Conservation (phyloP, 2,329 filamentous ascomycete genomes). For the Dothiorella sarmentorum region DNA sequence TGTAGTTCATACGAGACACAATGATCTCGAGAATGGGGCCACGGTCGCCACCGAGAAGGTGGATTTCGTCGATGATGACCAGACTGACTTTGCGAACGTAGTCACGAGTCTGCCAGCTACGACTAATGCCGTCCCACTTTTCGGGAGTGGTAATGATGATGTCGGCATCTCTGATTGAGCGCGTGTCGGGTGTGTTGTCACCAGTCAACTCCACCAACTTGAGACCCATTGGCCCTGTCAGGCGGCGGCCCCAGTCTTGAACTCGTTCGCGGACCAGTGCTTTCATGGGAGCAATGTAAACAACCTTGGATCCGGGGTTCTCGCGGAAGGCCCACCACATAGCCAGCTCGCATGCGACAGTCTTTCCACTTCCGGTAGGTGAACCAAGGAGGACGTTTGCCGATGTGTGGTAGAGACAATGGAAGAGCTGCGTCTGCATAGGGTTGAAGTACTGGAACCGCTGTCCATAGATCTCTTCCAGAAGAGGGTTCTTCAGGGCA, state of each 20-base stretch:
- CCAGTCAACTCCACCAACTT: constrained; percentile 93
- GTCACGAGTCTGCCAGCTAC: constrained; percentile 96
- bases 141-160: constrained; percentile 99
- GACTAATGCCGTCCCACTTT: constrained; percentile 99
- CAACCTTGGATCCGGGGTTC: constrained; percentile 90
- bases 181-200: constrained; percentile 96
- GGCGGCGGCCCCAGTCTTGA: constrained; percentile 83
- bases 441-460: constrained; percentile 97
- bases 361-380: constrained; percentile 96
- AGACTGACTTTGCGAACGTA: constrained; percentile 93
- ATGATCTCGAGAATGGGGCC: constrained; percentile 98
- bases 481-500: constrained; percentile 77
- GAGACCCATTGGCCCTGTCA: constrained; percentile 78
- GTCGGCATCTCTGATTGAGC: constrained; percentile 91
- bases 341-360: constrained; percentile 88
- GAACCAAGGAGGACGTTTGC: constrained; percentile 93
- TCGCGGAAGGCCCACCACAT: constrained; percentile 99
- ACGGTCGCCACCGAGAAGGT: constrained; percentile 91
- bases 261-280: constrained; percentile 94
- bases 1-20: constrained; percentile 92
- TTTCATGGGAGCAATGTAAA: constrained; percentile 99
- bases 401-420: constrained; percentile 87
- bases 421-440: constrained; percentile 99
- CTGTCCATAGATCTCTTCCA: constrained; percentile 85
- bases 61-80: constrained; percentile 98